phyloP scores from a whole-genome alignment of 176 grass and related monocot species.

The Rhynchospora breviuscula region DNA sequence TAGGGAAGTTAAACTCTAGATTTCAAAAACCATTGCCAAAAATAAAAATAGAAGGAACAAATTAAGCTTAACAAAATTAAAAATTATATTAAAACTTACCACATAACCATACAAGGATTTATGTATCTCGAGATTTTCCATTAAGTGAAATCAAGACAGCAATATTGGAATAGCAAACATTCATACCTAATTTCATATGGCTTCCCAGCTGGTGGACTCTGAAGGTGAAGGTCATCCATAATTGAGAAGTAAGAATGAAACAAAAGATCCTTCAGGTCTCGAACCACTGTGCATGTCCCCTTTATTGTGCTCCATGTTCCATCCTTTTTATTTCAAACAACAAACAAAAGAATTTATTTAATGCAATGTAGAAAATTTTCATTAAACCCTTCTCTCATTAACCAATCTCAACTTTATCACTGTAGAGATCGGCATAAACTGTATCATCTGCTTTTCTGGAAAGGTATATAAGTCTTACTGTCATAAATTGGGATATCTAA shows the following conservation, averaged over 20 bases:
- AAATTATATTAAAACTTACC: not conserved
- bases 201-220: conserved; percentile 45
- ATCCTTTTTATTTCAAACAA: conserved; percentile 49
- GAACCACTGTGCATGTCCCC: conserved; percentile 74
- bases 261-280: conserved; percentile 85
- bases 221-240: conserved; percentile 73
- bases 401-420: not conserved
- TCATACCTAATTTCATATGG: conserved; percentile 84
- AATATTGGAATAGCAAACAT: not conserved
- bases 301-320: conserved; percentile 92
- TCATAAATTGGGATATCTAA: not conserved
- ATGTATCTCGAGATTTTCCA: not conserved
- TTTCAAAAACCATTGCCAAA: not conserved
- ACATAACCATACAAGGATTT: not conserved
- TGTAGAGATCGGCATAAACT: not conserved
- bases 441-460: not conserved
- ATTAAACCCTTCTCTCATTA: not conserved
- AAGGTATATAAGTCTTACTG: not conserved
- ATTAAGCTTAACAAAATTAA: not conserved
- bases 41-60: not conserved
- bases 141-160: not conserved
- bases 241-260: conserved; percentile 91
- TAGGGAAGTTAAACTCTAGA: not conserved
- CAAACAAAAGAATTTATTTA: not conserved
- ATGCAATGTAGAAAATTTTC: not conserved